These are phyloP conservation scores for Closterium sp. DNA, from an alignment of 139 green algal genomes.

Conservation along the genomic window DNA sequence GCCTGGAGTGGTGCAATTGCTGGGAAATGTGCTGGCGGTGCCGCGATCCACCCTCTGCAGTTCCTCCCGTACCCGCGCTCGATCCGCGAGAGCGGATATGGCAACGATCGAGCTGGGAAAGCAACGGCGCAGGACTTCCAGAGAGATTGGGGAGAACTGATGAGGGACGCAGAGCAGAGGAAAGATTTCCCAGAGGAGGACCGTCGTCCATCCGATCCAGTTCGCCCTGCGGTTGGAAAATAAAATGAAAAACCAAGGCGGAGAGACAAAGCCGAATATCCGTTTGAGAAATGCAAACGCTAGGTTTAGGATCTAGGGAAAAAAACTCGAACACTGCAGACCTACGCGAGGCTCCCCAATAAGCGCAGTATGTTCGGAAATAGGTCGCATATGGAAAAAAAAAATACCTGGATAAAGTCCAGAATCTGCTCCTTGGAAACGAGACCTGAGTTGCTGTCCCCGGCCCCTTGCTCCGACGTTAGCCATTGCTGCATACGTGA, in stretches of 20 bases:
- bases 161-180: neutral
- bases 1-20: neutral
- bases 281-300: neutral
- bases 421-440: constrained; percentile 30
- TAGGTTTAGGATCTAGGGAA: too few species aligned
- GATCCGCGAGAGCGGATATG: neutral
- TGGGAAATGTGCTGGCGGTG: neutral
- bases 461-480: neutral
- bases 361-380: too few species aligned
- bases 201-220: neutral
- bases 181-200: neutral
- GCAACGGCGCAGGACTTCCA: neutral
- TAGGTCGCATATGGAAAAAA: too few species aligned
- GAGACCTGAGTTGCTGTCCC: constrained; percentile 11
- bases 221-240: neutral
- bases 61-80: neutral
- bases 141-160: neutral
- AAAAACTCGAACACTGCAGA: too few species aligned
- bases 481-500: constrained; percentile 15
- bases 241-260: neutral
- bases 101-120: neutral
- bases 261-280: neutral
- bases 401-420: constrained; percentile 43
- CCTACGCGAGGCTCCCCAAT: too few species aligned
- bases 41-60: neutral